Evolutionary conservation across 768 basidiomycete species (phyloP).

Genomic region (Lentinula detonsa): DNA sequence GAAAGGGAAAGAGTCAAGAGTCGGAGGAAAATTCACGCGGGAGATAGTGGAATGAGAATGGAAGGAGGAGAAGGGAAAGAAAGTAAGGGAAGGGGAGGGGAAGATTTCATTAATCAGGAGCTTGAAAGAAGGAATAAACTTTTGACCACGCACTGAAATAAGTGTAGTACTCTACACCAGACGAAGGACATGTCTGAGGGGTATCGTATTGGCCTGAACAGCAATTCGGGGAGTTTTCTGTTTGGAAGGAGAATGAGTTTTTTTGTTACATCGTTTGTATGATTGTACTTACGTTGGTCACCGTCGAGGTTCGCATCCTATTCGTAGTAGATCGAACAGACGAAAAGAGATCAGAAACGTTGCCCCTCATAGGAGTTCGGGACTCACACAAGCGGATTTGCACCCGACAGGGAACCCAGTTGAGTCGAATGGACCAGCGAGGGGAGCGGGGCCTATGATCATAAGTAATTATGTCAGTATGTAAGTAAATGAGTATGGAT

Average conservation of each 20-base stretch:
- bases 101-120: neutral
- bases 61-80: neutral
- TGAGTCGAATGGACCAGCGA: constrained; percentile 19
- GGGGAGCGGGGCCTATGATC: constrained; percentile 12
- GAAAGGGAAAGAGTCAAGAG: no score
- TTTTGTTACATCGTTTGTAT: no score
- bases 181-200: constrained; percentile 39
- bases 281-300: constrained; percentile 15
- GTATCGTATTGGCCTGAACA: constrained; percentile 22
- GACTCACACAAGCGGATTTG: constrained; percentile 31
- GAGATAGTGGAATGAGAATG: neutral
- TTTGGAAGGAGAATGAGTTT: neutral
- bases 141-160: constrained; percentile 36
- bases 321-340: neutral
- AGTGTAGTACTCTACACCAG: constrained; percentile 39
- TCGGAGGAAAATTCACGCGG: neutral
- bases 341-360: neutral
- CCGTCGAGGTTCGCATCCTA: constrained; percentile 27
- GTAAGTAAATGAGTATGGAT: neutral
- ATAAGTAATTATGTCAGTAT: neutral
- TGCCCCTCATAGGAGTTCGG: no score
- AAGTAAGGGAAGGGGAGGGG: neutral
- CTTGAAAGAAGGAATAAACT: neutral
- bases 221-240: constrained; percentile 18
- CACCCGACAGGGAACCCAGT: constrained; percentile 32